A percentile compares a stretch with the other conserved stretches of the same genome.
These are phyloP conservation scores for Aristolochia californica DNA, from an alignment of 164 flowering plant species.

Conservation along the genomic window DNA sequence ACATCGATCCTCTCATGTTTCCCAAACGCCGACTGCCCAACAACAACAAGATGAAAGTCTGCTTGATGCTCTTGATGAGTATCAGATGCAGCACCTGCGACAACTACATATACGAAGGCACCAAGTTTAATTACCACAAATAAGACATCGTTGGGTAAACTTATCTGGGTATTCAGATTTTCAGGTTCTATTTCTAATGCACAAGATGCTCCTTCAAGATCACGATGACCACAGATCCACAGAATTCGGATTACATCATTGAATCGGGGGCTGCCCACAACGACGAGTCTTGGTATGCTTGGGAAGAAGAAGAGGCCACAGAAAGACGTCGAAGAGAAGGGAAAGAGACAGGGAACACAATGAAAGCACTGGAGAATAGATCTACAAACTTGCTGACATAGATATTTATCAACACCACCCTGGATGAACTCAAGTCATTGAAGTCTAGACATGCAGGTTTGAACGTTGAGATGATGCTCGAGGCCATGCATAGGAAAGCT, in stretches of 20 bases:
- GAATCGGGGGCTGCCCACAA: slow-evolving; percentile 86
- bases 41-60: slow-evolving; percentile 80
- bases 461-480: slow-evolving; percentile 79
- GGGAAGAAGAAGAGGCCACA: slow-evolving; percentile 70
- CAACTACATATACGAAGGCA: slow-evolving; percentile 80
- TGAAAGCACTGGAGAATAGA: slow-evolving; percentile 90
- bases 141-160: slow-evolving; percentile 87
- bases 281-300: slow-evolving; percentile 94
- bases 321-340: slow-evolving; percentile 54
- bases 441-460: slow-evolving; percentile 93
- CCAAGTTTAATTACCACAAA: slow-evolving; percentile 88
- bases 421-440: slow-evolving; percentile 96
- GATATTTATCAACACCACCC: slow-evolving; percentile 84
- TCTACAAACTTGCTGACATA: slow-evolving; percentile 81
- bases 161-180: slow-evolving; percentile 76
- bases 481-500: slow-evolving; percentile 56
- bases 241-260: slow-evolving; percentile 80
- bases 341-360: slow-evolving; percentile 94
- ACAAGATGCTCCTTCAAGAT: slow-evolving; percentile 87
- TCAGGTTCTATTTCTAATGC: slow-evolving; percentile 87
- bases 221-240: slow-evolving; percentile 84
- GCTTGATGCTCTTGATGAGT: slow-evolving; percentile 97
- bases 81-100: slow-evolving; percentile 78
- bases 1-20: slow-evolving; percentile 80
- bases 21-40: slow-evolving; percentile 61